Evolutionary conservation across 768 basidiomycete species (phyloP).

Genomic region (Leucocoprinus leucothites): DNA sequence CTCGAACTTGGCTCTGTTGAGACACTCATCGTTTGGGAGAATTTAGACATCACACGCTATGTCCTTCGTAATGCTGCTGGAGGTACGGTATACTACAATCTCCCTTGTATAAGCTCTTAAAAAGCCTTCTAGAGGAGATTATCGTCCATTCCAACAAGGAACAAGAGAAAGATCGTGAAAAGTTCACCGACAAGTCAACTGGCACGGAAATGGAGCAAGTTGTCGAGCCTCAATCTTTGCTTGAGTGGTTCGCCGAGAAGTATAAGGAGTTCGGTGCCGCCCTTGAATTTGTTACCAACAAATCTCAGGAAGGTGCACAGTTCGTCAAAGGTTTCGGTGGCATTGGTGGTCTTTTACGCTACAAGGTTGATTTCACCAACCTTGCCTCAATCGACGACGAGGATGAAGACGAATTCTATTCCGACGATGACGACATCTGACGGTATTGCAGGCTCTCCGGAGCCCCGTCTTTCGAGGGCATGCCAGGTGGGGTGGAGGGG

Average conservation of each 20-base stretch:
- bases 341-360: constrained; percentile 91
- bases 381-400: constrained; percentile 70
- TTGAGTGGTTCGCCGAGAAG: constrained; percentile 99
- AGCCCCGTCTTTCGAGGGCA: constrained; percentile 67
- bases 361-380: constrained; percentile 96
- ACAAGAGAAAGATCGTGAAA: constrained; percentile 90
- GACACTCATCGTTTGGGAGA: constrained; percentile 98
- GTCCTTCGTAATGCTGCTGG: constrained; percentile 88
- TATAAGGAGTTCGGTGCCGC: constrained; percentile 97
- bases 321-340: constrained; percentile 99
- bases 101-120: neutral
- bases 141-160: constrained; percentile 77
- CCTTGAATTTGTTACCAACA: constrained; percentile 94
- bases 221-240: constrained; percentile 76
- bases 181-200: constrained; percentile 94
- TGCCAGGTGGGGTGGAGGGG: constrained; percentile 64
- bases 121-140: constrained; percentile 61
- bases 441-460: constrained; percentile 82
- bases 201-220: constrained; percentile 93
- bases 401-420: constrained; percentile 82
- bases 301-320: constrained; percentile 95
- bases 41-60: constrained; percentile 88
- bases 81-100: constrained; percentile 41
- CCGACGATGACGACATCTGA: constrained; percentile 80
- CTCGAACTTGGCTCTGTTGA: constrained; percentile 96